Evolutionary conservation across 257 asterid genomes (phyloP).

Genomic region (Apocynum venetum): DNA sequence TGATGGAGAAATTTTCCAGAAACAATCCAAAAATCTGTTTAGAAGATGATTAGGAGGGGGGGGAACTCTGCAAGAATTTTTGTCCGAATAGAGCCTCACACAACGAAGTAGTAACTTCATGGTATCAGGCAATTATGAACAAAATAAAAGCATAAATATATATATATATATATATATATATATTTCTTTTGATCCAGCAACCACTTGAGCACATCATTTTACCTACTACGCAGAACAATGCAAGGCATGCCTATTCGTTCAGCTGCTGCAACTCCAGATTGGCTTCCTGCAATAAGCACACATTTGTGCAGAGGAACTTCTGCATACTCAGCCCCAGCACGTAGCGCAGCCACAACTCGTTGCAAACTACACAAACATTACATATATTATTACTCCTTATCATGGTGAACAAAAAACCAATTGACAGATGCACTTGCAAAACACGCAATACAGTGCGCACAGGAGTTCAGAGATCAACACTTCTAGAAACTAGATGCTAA

Average conservation of each 20-base stretch:
- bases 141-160: not conserved
- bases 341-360: conserved; percentile 59
- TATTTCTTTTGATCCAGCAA: not conserved
- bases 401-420: not conserved
- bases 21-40: not conserved
- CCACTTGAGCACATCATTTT: conserved; percentile 5
- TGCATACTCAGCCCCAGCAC: conserved; percentile 82
- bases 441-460: not conserved
- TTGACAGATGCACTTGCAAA: not conserved
- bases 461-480: not conserved
- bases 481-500: not conserved
- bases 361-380: conserved; percentile 49
- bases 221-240: conserved; percentile 93
- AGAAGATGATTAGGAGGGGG: too few species aligned
- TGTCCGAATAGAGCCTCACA: too few species aligned
- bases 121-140: not conserved
- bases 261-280: conserved; percentile 72
- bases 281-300: conserved; percentile 84
- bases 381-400: not conserved
- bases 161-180: too few species aligned
- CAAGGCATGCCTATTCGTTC: conserved; percentile 81
- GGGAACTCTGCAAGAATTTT: too few species aligned
- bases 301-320: conserved; percentile 54
- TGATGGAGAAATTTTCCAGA: not conserved
- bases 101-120: not conserved